phyloP scores from a whole-genome alignment of 768 basidiomycete species.

The Termitomyces sp. region DNA sequence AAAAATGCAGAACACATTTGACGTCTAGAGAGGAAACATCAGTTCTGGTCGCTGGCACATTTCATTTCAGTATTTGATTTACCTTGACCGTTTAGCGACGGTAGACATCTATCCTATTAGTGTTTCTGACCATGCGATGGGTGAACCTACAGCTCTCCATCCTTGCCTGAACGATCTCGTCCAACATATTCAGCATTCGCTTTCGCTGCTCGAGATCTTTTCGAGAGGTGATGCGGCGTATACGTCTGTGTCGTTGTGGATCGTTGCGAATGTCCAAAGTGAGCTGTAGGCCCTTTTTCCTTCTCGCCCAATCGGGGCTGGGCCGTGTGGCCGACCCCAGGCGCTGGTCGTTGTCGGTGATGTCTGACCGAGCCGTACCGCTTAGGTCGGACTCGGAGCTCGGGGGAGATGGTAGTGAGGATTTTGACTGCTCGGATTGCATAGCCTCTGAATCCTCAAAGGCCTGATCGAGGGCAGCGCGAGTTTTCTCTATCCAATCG shows the following conservation, averaged over 20 bases:
- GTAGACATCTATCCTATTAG: conserved; percentile 28
- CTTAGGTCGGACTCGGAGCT: conserved; percentile 6
- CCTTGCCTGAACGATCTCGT: conserved; percentile 67
- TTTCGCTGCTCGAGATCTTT: conserved; percentile 26
- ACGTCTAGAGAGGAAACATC: not conserved
- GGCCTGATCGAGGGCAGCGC: conserved; percentile 46
- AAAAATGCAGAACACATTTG: not conserved
- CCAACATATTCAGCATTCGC: conserved; percentile 63
- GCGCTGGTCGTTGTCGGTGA: conserved; percentile 11
- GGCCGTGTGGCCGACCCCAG: conserved; percentile 17
- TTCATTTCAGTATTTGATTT: not conserved
- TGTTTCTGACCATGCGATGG: conserved; percentile 50
- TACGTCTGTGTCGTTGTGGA: conserved; percentile 16
- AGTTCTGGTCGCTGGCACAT: not conserved
- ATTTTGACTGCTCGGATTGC: not conserved
- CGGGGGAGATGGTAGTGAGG: conserved; percentile 6
- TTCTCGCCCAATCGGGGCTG: conserved; percentile 46
- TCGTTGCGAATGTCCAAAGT: conserved; percentile 24
- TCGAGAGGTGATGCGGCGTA: conserved; percentile 13
- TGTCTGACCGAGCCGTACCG: not conserved
- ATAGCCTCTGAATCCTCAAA: not conserved
- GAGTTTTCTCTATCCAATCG: conserved; percentile 67
- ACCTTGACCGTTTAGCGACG: conserved; percentile 14
- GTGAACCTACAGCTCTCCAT: conserved; percentile 75
- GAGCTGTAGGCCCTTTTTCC: conserved; percentile 58